Evolutionary conservation across 2,329 filamentous ascomycete genomes (phyloP), one percentile per base, ranked within the genome.

Genomic region (Venturiaceae sp.): DNA sequence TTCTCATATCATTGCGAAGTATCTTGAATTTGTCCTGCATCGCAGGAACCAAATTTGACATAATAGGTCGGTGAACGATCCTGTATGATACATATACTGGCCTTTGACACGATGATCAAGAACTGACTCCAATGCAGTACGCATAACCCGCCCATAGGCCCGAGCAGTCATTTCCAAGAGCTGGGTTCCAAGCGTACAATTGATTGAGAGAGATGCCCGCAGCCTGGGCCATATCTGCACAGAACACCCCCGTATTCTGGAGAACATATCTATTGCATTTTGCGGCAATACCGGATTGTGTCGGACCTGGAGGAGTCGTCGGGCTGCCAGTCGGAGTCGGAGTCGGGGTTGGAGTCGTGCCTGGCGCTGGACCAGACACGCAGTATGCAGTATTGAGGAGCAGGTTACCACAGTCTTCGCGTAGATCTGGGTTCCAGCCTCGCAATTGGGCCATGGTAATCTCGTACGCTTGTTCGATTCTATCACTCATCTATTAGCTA

Each of bases 111-210:
- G n/a, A n/a, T n/a, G n/a, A n/a, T n/a, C n/a, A n/a, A n/a, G n/a
- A n/a, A n/a, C n/a, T n/a, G n/a, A n/a, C n/a, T n/a, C n/a, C 52
- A 54, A 54, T 26, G 52, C 52, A 54, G 30, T 54, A 54, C 11
- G 11, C 8, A 34, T 54, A 54, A 13, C 52, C 52, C 13, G 33
- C 11, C 16, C 8, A 34, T 26, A 54, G 33, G 8, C 23, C 16
- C 8, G 8, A 8, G 30, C 52, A 54, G 11, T 34, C 30, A 9
- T 21, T 21, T 8, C 28, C 28, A 9, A 54, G 11, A 13, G 21
- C 9, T 13, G 52, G 52, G 23, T 54, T 54, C 21, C 21, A 34
- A 28, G 14, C 52, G 33, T 54, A 54, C 11, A 54, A 54, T 26
- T 28, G 11, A 13, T 54, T 13, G 13, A 54, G 30, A 32, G 21